Evolutionary conservation across 1,284 basidiomycete species (phyloP).

Genomic region (Ceratobasidium sp.): DNA sequence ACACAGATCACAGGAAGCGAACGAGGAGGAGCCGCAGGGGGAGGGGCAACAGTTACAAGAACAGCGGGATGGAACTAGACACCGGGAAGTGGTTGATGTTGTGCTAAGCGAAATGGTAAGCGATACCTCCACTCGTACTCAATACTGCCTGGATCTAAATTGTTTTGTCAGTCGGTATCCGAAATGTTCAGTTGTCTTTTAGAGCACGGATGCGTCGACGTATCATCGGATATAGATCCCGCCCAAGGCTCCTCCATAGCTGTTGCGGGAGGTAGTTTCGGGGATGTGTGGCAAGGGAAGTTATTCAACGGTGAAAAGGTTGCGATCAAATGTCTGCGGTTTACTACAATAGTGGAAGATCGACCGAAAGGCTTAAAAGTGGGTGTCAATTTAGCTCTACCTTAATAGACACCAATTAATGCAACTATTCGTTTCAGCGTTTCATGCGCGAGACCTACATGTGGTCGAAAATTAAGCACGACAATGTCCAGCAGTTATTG

Average conservation of each 20-base stretch:
- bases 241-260: background rate
- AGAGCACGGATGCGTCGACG: background rate
- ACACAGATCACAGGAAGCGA: no score
- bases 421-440: background rate
- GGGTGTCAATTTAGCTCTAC: background rate
- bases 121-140: background rate
- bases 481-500: background rate
- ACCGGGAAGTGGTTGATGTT: background rate
- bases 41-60: no score
- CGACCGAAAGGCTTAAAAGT: background rate
- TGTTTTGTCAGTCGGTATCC: background rate
- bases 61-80: no score
- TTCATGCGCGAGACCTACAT: background rate
- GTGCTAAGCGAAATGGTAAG: background rate
- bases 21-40: no score
- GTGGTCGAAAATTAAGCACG: background rate
- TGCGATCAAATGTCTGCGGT: background rate
- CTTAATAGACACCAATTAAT: background rate
- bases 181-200: background rate
- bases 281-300: background rate
- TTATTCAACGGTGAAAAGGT: background rate
- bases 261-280: background rate
- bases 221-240: background rate
- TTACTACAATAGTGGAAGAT: background rate
- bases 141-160: background rate